Evolutionary conservation across 2,329 filamentous ascomycete species (phyloP), one percentile per base, ranked within the genome.

Genomic region (Colletotrichum ledebouriae): DNA sequence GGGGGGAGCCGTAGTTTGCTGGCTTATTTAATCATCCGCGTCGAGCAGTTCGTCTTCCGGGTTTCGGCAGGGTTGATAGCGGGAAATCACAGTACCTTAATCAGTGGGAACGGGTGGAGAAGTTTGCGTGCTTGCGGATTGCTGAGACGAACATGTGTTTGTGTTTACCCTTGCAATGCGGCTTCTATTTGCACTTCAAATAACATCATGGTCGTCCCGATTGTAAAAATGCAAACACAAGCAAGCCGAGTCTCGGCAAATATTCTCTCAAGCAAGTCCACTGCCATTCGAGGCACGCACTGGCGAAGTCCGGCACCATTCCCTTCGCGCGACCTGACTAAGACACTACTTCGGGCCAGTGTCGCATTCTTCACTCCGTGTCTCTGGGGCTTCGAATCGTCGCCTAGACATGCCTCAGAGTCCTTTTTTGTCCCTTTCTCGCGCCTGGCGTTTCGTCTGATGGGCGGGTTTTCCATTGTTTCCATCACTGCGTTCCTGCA

Each of bases 31-130:
- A 64, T 12, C 46, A 12, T 37, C 17, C n/a, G 52, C 47, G 41
- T 41, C 22, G 41, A 60, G 47, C 34, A 39, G 56, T 60, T 66
- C 56, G 49, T 60, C 55, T 25, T 42, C 11, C 56, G 41, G 52
- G 55, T 69, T 69, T 66, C 61, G 49, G 20, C 61, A 60, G 66
- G 65, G 65, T 68, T 68, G 41, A 25, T 13, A 44, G 65, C 39
- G 49, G 49, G 50, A 63, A 53, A 63, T 46, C 41, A 56, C 17
- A 37, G 59, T 39, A 66, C 61, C 62, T 69, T 69, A 69, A 66
- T 69, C 49, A 52, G 66, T 69, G 66, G 66, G 61, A 69, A 69
- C 66, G 12, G 44, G 66, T 69, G 66, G 66, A 37, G 64, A 69
- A 60, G 25, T 12, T 34, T 5, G 29, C 17, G 58, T 29, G 3